phyloP scores from a whole-genome alignment of 2,329 filamentous ascomycete genomes.

The Rhynchosporium agropyri region DNA sequence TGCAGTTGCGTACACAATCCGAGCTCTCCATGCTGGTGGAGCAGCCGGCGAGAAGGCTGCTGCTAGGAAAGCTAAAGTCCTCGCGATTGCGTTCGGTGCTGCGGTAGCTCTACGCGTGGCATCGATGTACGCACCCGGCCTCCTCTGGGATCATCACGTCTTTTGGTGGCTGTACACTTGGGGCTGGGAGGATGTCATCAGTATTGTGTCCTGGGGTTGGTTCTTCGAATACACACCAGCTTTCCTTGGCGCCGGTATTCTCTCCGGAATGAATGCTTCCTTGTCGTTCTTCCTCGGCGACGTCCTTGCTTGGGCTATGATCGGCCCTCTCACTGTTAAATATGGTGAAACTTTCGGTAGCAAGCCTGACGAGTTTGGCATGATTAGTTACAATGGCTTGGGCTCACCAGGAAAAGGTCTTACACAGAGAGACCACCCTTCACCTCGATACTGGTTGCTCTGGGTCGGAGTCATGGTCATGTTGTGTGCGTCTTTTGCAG shows the following conservation, averaged over 20 bases:
- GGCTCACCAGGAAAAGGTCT: neutral
- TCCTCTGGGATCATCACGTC: constrained; percentile 9
- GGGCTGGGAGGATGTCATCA: constrained; percentile 4
- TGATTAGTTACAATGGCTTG: neutral
- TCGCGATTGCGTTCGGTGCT: neutral
- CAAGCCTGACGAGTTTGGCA: neutral
- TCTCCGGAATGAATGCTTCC: constrained; percentile 7
- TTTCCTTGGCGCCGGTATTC: constrained; percentile 11
- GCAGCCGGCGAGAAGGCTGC: neutral
- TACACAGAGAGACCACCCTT: neutral
- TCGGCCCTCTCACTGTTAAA: constrained; percentile 1
- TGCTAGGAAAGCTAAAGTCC: constrained; percentile 4
- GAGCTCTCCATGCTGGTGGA: constrained; percentile 10
- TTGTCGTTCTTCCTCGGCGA: constrained; percentile 7
- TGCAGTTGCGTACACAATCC: constrained; percentile 6
- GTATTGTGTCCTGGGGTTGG: constrained; percentile 4
- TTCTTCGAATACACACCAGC: constrained; percentile 11
- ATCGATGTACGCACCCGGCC: constrained; percentile 2
- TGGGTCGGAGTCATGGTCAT: constrained; percentile 14
- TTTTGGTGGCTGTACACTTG: constrained; percentile 12
- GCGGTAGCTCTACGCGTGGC: neutral
- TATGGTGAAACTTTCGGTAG: neutral
- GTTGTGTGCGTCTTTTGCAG: constrained; percentile 9
- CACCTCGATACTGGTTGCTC: constrained; percentile 2
- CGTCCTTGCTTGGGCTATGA: constrained; percentile 6